Evolutionary conservation across 2,329 filamentous ascomycete genomes (phyloP).

Genomic region (Botryosphaeria dothidea): DNA sequence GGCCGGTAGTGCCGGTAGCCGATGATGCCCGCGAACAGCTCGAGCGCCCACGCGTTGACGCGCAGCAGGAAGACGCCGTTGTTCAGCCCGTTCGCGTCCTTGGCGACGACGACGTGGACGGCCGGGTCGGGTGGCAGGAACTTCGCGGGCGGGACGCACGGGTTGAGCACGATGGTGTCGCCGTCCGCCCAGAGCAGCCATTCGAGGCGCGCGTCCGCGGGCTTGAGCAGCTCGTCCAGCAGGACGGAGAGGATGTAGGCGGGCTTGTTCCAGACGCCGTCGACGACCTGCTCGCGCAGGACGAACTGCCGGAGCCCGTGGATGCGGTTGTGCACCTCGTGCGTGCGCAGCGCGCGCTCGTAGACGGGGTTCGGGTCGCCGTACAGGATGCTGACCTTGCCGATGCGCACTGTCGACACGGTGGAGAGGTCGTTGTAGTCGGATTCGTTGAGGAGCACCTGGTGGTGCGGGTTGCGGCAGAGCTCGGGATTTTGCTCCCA

Average conservation of each 20-base stretch:
- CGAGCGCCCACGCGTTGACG: slow-evolving; percentile 41
- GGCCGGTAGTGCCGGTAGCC: slow-evolving; percentile 43
- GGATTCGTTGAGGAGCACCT: neutral
- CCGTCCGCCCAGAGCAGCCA: slow-evolving; percentile 12
- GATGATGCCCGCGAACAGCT: slow-evolving; percentile 41
- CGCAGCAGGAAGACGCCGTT: slow-evolving; percentile 46
- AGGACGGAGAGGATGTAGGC: neutral
- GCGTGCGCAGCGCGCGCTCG: slow-evolving; percentile 36
- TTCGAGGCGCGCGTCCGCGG: neutral
- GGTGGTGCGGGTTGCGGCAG: neutral
- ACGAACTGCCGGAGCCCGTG: slow-evolving; percentile 39
- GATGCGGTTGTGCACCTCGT: slow-evolving; percentile 34
- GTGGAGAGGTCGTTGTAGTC: slow-evolving; percentile 1
- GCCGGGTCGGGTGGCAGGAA: neutral
- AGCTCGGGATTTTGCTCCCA: neutral
- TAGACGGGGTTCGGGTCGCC: slow-evolving; percentile 27
- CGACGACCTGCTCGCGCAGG: slow-evolving; percentile 21
- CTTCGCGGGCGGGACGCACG: neutral
- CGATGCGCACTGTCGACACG: neutral
- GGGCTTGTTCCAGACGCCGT: slow-evolving; percentile 4
- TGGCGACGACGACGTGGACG: slow-evolving; percentile 33
- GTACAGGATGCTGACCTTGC: slow-evolving; percentile 21
- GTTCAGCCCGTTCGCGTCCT: slow-evolving; percentile 46
- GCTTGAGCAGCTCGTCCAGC: neutral
- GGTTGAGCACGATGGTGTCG: slow-evolving; percentile 11